Conservation (phyloP, 2,329 filamentous ascomycete genomes). For the Penicillium sp. region DNA sequence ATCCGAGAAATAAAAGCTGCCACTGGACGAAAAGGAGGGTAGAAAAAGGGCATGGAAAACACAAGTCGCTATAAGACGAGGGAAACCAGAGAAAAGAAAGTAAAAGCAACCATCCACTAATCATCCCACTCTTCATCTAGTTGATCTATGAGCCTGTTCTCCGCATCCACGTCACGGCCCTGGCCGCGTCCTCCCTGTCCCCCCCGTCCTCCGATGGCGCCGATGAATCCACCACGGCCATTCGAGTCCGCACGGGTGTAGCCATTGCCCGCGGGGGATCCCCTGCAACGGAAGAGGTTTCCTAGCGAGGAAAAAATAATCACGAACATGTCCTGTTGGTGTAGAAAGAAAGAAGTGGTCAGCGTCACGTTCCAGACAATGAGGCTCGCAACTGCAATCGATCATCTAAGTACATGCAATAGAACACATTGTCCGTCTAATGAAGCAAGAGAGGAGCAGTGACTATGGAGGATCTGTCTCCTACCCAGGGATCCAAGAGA, state of each 20-base stretch:
- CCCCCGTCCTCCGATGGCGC: conserved; percentile 36
- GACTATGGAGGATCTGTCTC: conserved; percentile 6
- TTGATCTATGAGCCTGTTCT: conserved; percentile 92
- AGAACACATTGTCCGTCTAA: not conserved
- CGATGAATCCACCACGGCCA: conserved; percentile 31
- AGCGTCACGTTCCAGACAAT: conserved; percentile 10
- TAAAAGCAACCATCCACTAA: conserved; percentile 18
- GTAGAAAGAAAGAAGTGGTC: conserved; percentile 12
- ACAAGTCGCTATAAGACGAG: conserved; percentile 1
- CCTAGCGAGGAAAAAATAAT: conserved; percentile 48
- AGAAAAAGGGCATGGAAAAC: not conserved
- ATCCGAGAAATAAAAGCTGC: not conserved
- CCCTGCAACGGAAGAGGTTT: conserved; percentile 38
- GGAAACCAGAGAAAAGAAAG: not conserved
- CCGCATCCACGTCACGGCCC: conserved; percentile 63
- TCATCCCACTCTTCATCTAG: conserved; percentile 98
- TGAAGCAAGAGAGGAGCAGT: conserved; percentile 3
- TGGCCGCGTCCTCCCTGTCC: conserved; percentile 18
- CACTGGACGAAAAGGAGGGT: not conserved
- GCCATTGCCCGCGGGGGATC: conserved; percentile 31
- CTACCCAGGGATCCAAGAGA: not conserved
- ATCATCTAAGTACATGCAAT: conserved; percentile 1
- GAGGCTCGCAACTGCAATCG: not conserved
- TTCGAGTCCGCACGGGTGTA: conserved; percentile 34
- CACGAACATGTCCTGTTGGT: conserved; percentile 46